Evolutionary conservation across 2,329 filamentous ascomycete species (phyloP).

Genomic region (Beauveria rudraprayagi): DNA sequence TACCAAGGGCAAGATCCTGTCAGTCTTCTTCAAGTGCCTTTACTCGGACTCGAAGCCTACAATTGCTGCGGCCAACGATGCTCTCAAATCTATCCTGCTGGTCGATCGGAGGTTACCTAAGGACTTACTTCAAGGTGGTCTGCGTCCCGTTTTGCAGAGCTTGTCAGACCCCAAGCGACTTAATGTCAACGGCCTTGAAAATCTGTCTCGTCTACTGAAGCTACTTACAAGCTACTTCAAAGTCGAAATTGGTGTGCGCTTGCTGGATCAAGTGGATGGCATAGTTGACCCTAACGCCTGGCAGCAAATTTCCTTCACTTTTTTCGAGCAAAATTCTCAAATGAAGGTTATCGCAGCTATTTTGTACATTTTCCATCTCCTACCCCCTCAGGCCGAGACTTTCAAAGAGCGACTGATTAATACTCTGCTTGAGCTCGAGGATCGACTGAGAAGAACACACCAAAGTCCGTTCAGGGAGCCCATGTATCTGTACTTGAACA

Average conservation of each 20-base stretch:
- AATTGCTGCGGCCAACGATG: conserved; percentile 87
- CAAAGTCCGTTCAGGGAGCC: conserved; percentile 87
- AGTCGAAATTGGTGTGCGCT: conserved; percentile 85
- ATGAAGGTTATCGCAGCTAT: conserved; percentile 96
- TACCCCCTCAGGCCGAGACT: conserved; percentile 79
- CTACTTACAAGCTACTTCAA: conserved; percentile 98
- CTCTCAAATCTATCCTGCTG: conserved; percentile 76
- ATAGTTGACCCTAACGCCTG: conserved; percentile 74
- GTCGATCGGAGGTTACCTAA: conserved; percentile 90
- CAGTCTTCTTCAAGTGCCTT: conserved; percentile 95
- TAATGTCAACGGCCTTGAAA: conserved; percentile 82
- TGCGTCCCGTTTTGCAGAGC: conserved; percentile 92
- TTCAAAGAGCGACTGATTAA: conserved; percentile 90
- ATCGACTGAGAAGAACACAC: conserved; percentile 74
- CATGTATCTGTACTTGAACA: conserved; percentile 86
- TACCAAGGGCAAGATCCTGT: conserved; percentile 66
- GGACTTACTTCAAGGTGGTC: conserved; percentile 85
- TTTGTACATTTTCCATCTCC: conserved; percentile 93
- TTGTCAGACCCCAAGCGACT: conserved; percentile 88
- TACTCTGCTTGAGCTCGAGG: conserved; percentile 81
- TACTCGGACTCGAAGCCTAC: conserved; percentile 91
- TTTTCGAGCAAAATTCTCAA: conserved; percentile 83
- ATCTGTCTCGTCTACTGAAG: conserved; percentile 79
- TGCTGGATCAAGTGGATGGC: conserved; percentile 89
- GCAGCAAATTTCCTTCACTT: conserved; percentile 87